A percentile compares a stretch with the other conserved stretches of the same genome.
phyloP scores from a whole-genome alignment of 2,329 filamentous ascomycete species.

The Penicillium italicum region DNA sequence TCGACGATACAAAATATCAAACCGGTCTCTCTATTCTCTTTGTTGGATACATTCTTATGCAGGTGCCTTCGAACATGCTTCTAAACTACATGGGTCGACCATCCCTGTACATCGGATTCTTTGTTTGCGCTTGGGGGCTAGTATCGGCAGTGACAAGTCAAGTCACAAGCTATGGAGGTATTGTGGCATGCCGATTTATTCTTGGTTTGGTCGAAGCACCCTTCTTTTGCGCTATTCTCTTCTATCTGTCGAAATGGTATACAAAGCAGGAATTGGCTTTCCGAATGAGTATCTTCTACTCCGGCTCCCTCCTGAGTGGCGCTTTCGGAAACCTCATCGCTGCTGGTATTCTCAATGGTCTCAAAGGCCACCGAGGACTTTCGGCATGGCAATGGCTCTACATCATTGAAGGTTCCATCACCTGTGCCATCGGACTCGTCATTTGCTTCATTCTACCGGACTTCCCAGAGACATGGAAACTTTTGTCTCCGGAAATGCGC shows the following conservation, averaged over 20 bases:
- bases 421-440: slow-evolving; percentile 32
- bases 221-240: slow-evolving; percentile 47
- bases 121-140: slow-evolving; percentile 45
- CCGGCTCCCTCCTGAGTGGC: slow-evolving; percentile 48
- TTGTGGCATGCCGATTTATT: slow-evolving; percentile 47
- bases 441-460: slow-evolving; percentile 39
- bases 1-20: slow-evolving; percentile 39
- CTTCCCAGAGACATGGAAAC: slow-evolving; percentile 47
- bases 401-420: slow-evolving; percentile 40
- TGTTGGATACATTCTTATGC: slow-evolving; percentile 46
- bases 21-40: slow-evolving; percentile 45
- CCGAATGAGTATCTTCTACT: slow-evolving; percentile 52
- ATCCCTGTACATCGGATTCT: slow-evolving; percentile 45
- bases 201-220: slow-evolving; percentile 49
- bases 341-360: slow-evolving; percentile 48
- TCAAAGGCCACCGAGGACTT: slow-evolving; percentile 35
- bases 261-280: slow-evolving; percentile 52
- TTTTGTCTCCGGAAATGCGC: slow-evolving; percentile 44
- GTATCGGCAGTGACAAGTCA: slow-evolving; percentile 46
- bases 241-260: slow-evolving; percentile 53
- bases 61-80: slow-evolving; percentile 48
- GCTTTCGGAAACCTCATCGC: slow-evolving; percentile 55
- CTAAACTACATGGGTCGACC: slow-evolving; percentile 44
- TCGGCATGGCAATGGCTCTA: slow-evolving; percentile 45
- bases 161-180: slow-evolving; percentile 41